Conservation (phyloP, 1,284 basidiomycete species). For the Paramarasmius palmivorus region DNA sequence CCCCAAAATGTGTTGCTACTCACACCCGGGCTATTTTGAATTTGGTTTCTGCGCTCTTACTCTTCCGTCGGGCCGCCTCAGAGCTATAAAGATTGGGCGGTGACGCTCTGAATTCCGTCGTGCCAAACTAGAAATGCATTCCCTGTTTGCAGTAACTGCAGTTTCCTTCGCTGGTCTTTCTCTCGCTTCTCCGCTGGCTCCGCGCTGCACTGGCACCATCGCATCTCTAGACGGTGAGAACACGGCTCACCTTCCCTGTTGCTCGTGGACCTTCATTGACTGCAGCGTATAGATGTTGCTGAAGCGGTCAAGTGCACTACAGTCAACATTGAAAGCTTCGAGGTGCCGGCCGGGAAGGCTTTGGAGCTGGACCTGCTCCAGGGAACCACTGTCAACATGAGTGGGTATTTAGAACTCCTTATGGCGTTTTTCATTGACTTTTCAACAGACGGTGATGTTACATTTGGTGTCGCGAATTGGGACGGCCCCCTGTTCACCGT, state of each 20-base stretch:
- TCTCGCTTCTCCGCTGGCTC: constrained; percentile 14
- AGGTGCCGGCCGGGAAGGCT: constrained; percentile 44
- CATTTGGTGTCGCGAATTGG: constrained; percentile 45
- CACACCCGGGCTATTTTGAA: not conserved
- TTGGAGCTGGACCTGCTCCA: constrained; percentile 37
- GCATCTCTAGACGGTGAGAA: constrained; percentile 32
- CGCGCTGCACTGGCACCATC: constrained; percentile 40
- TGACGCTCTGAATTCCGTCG: not conserved
- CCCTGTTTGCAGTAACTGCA: constrained; percentile 8
- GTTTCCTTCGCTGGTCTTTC: constrained; percentile 12
- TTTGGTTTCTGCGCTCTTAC: constrained; percentile 1
- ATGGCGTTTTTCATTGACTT: constrained; percentile 7
- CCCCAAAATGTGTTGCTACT: not conserved
- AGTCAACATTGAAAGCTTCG: constrained; percentile 47
- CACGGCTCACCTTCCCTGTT: not conserved
- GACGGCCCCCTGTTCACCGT: constrained; percentile 45
- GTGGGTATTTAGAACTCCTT: constrained; percentile 28
- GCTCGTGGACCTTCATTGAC: not conserved
- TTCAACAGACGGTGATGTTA: constrained; percentile 42
- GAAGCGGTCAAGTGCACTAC: constrained; percentile 46
- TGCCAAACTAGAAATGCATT: constrained; percentile 1
- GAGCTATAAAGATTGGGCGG: no score
- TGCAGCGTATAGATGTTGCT: constrained; percentile 33
- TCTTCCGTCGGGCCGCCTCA: no score
- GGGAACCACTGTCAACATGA: constrained; percentile 47